Conservation (phyloP, 2,329 filamentous ascomycete genomes). For the Salinomyces thailandicus region DNA sequence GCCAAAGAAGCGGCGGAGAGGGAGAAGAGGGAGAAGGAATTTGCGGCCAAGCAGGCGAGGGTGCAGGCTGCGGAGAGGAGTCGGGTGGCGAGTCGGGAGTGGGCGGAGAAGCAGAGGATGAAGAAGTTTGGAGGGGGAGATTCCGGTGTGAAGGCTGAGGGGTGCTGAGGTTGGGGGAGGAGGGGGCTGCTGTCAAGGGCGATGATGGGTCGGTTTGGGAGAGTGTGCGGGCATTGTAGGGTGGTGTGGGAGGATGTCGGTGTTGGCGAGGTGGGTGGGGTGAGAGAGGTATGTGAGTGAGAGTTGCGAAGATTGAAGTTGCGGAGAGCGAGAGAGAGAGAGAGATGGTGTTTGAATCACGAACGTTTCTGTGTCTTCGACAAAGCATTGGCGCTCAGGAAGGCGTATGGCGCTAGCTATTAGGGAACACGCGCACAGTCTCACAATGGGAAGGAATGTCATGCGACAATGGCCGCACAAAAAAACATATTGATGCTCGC, state of each 20-base stretch:
- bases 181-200: not conserved
- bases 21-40: slow-evolving; percentile 37
- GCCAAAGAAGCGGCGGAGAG: slow-evolving; percentile 32
- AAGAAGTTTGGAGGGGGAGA: slow-evolving; percentile 19
- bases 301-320: not conserved
- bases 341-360: too few species aligned
- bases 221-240: too few species aligned
- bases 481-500: too few species aligned
- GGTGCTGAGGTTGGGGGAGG: not conserved
- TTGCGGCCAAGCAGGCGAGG: slow-evolving; percentile 37
- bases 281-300: not conserved
- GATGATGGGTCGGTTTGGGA: not conserved
- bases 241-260: too few species aligned
- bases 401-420: not conserved
- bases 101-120: slow-evolving; percentile 38
- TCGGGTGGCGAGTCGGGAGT: slow-evolving; percentile 35
- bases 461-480: too few species aligned
- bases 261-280: too few species aligned
- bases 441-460: too few species aligned
- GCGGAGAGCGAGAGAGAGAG: too few species aligned
- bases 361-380: not conserved
- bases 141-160: not conserved
- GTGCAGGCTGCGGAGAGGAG: slow-evolving; percentile 37
- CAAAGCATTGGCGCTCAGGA: not conserved
- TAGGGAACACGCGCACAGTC: too few species aligned